Percentiles rank a stretch among this genome's conserved stretches.
Conservation (phyloP, 2,329 filamentous ascomycete species). For the Fusarium miscanthi region DNA sequence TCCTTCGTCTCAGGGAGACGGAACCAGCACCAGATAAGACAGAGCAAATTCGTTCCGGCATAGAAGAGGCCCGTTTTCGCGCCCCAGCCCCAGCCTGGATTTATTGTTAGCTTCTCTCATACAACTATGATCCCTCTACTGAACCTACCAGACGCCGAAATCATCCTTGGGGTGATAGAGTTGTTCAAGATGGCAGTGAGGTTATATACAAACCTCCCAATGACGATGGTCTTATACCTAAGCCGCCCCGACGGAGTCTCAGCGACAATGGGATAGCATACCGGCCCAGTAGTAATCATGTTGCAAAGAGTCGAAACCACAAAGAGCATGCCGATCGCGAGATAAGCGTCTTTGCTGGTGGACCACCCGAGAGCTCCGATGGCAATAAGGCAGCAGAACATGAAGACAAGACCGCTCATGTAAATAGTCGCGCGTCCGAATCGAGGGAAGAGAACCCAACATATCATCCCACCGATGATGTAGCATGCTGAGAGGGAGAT, state of each 20-base stretch:
- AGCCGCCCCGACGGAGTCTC: slow-evolving; percentile 57
- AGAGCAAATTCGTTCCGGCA: slow-evolving; percentile 48
- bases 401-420: slow-evolving; percentile 52
- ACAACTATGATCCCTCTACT: not conserved
- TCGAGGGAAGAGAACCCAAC: slow-evolving; percentile 54
- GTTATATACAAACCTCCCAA: slow-evolving; percentile 58
- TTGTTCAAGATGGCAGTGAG: slow-evolving; percentile 55
- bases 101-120: rapidly evolving
- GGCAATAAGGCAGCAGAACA: slow-evolving; percentile 51
- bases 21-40: slow-evolving; percentile 51
- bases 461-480: slow-evolving; percentile 53
- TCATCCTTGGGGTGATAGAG: slow-evolving; percentile 51
- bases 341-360: not conserved
- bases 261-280: slow-evolving; percentile 53
- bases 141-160: slow-evolving; percentile 17
- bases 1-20: slow-evolving; percentile 47
- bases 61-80: slow-evolving; percentile 54
- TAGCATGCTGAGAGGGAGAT: slow-evolving; percentile 55
- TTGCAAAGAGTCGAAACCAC: slow-evolving; percentile 48
- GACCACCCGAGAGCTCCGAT: slow-evolving; percentile 28
- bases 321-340: slow-evolving; percentile 41
- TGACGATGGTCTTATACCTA: slow-evolving; percentile 58
- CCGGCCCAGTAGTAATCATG: slow-evolving; percentile 51
- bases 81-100: slow-evolving; percentile 42
- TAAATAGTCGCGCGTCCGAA: slow-evolving; percentile 56